Base-by-base conservation (phyloP, 1,139 yeast species). In the Nakaseomyces kungkrabaensis region DNA sequence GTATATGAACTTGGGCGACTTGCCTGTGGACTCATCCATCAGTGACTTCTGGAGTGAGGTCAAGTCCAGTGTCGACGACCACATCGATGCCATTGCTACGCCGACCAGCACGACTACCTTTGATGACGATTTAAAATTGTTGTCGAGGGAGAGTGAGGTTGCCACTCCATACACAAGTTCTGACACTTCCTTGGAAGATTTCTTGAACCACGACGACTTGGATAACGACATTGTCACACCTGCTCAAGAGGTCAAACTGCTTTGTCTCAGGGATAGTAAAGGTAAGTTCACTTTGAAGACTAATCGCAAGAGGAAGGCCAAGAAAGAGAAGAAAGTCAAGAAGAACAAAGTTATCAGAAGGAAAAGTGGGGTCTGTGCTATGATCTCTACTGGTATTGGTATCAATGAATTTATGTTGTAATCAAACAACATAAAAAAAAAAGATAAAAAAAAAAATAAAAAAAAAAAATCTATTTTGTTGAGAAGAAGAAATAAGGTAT, bases 41-140 rank as follows among this genome's bases (percentile, higher is more conserved):
- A 54, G 55, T 27, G 67, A 64, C 48, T 64, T 63, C 50, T 63
- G 68, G 68, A 62, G 62, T 42, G 66, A 61, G 44, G 64, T 62
- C 13, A 56, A 54, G 4, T 45, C 50, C 24, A 56, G 61, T 8
- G 51, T 51, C 13, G 59, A 56, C 47, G 61, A 56, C 27, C 56
- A 58, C 4, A 46, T 56, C 17, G 34, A n/a, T 10, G 13, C 25
- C 5, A 29, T 10, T 29, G 11, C 44, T 13, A 11, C 34, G 4
- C 4, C 33, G 25, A 17, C 22, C 22, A 17, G 22, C 22, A 29
- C n/a, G n/a, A n/a, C n/a, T 6, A 54, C 53, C 27, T 43, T 51
- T 9, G 48, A 43, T 40, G 47, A 46, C 25, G 43, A 40, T 10
- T 37, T 37, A 37, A 49, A 27, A 31, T 13, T 32, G 48, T 36